Conservation (phyloP, 495 filamentous ascomycete species). For the Hypoxylon cercidicola region DNA sequence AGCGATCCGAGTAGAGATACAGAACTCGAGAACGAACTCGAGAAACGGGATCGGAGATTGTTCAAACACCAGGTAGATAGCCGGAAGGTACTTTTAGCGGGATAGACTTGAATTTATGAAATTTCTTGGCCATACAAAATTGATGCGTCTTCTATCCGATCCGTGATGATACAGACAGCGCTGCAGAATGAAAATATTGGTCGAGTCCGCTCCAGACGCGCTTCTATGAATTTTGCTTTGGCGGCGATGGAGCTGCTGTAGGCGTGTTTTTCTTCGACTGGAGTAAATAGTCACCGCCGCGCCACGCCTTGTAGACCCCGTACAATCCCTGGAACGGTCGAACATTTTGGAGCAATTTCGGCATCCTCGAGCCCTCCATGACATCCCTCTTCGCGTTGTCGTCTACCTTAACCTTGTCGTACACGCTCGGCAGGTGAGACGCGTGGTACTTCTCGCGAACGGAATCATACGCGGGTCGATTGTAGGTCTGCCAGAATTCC, state of each 20-base stretch:
- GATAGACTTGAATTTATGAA: constrained; percentile 25
- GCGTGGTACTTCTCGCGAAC: constrained; percentile 60
- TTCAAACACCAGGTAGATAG: not conserved
- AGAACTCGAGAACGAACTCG: not conserved
- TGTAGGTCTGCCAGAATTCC: constrained; percentile 64
- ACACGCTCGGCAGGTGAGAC: constrained; percentile 58
- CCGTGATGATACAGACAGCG: constrained; percentile 12
- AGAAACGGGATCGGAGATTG: too few relatives aligned
- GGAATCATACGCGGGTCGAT: constrained; percentile 58
- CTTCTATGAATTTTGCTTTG: not conserved
- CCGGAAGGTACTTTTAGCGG: not conserved
- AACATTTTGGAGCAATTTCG: constrained; percentile 23
- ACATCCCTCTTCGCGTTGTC: constrained; percentile 41
- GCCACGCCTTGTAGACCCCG: constrained; percentile 48
- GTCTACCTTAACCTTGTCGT: constrained; percentile 63
- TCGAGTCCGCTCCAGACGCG: not conserved
- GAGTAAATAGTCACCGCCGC: constrained; percentile 43
- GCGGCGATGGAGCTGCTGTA: not conserved
- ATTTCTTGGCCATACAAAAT: constrained; percentile 11
- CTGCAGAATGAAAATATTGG: not conserved
- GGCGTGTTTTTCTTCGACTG: constrained; percentile 21
- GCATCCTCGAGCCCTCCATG: constrained; percentile 38
- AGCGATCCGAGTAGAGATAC: constrained; percentile 35
- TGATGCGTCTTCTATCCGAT: not conserved
- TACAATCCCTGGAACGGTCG: constrained; percentile 45